A percentile compares a stretch with the other conserved stretches of the same genome.
Evolutionary conservation across 2,329 filamentous ascomycete genomes (phyloP).

Genomic region (Camillea tinctor): DNA sequence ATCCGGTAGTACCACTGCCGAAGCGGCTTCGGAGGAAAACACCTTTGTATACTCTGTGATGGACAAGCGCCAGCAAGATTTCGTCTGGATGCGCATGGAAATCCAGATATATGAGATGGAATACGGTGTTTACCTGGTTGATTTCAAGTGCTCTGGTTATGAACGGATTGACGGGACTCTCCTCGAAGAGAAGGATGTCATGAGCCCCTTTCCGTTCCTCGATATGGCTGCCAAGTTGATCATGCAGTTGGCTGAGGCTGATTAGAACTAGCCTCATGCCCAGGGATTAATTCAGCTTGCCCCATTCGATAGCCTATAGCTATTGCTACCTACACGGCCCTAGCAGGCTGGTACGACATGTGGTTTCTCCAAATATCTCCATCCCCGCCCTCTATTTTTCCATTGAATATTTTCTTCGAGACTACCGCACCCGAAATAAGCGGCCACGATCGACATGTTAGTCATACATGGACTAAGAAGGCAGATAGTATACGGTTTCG

Average conservation of each 20-base stretch:
- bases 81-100: slow-evolving; percentile 90
- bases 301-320: background rate
- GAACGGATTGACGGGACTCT: slow-evolving; percentile 73
- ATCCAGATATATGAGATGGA: slow-evolving; percentile 97
- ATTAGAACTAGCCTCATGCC: slow-evolving; percentile 39
- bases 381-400: background rate
- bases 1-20: slow-evolving; percentile 27
- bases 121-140: slow-evolving; percentile 87
- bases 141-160: slow-evolving; percentile 98
- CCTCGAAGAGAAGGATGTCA: slow-evolving; percentile 90
- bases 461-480: background rate
- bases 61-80: slow-evolving; percentile 55
- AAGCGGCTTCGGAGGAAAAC: slow-evolving; percentile 41
- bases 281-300: background rate
- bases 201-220: slow-evolving; percentile 91
- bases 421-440: background rate
- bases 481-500: background rate
- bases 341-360: background rate
- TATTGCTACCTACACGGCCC: slow-evolving; percentile 1
- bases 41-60: slow-evolving; percentile 41
- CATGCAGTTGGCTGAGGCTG: slow-evolving; percentile 84
- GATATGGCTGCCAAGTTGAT: slow-evolving; percentile 91
- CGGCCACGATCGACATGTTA: background rate
- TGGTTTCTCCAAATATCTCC: background rate
- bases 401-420: background rate